Percentiles rank a stretch among this genome's conserved stretches.
Evolutionary conservation across 2,329 filamentous ascomycete genomes (phyloP).

Genomic region (Sclerotiophoma versabilis): DNA sequence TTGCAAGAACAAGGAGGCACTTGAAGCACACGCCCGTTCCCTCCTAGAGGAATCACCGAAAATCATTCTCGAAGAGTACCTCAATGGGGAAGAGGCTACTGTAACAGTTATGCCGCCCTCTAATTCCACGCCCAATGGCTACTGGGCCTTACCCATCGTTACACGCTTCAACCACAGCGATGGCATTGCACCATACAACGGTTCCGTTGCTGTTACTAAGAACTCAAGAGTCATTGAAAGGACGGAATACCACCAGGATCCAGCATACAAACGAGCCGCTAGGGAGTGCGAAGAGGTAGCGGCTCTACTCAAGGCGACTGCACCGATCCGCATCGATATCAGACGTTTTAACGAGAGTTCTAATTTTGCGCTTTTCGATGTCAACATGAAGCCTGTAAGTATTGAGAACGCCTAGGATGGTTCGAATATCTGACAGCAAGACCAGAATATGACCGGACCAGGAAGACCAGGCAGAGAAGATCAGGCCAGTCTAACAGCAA

Average conservation of each 20-base stretch:
- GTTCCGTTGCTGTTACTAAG: constrained; percentile 55
- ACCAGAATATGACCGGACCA: constrained; percentile 57
- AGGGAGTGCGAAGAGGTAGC: constrained; percentile 43
- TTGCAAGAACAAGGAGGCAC: constrained; percentile 44
- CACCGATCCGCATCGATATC: constrained; percentile 58
- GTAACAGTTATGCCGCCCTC: constrained; percentile 61
- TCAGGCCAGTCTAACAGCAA: constrained; percentile 56
- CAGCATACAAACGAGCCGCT: neutral
- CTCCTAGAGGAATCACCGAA: constrained; percentile 49
- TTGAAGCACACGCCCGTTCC: constrained; percentile 43
- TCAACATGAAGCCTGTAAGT: constrained; percentile 61
- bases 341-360: constrained; percentile 44
- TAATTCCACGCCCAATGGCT: constrained; percentile 25
- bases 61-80: constrained; percentile 59
- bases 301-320: constrained; percentile 50
- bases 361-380: constrained; percentile 58
- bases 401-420: neutral
- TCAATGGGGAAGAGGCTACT: constrained; percentile 59
- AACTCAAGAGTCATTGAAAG: constrained; percentile 59
- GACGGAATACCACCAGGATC: constrained; percentile 14
- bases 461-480: constrained; percentile 57
- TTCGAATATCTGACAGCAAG: neutral
- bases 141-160: constrained; percentile 57
- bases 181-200: constrained; percentile 60
- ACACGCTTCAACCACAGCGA: constrained; percentile 57